Conservation (phyloP, 768 basidiomycete genomes). For the Coprinopsis cinerea region DNA sequence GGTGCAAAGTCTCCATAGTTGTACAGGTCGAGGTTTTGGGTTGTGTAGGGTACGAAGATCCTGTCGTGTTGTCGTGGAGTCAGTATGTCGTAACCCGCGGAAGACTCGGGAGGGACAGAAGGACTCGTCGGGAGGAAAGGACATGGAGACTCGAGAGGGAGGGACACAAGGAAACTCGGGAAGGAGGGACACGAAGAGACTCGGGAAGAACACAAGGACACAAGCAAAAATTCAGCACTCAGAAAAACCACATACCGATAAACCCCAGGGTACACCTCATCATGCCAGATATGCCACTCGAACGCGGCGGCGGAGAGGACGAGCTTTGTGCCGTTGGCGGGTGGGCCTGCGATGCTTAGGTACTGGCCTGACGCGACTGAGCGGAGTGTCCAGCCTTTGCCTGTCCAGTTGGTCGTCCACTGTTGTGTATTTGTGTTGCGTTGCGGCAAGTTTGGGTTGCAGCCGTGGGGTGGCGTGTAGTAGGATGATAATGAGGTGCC, state of each 20-base stretch:
- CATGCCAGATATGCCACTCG: slow-evolving; percentile 47
- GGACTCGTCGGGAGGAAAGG: too few relatives aligned
- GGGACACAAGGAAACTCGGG: too few relatives aligned
- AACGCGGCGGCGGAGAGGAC: slow-evolving; percentile 30
- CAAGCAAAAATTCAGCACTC: not conserved
- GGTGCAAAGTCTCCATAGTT: slow-evolving; percentile 37
- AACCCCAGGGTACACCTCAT: slow-evolving; percentile 28
- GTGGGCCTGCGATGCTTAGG: slow-evolving; percentile 33
- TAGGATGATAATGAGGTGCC: too few relatives aligned
- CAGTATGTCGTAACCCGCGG: not conserved
- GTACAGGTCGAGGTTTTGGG: slow-evolving; percentile 41
- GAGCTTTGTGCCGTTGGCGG: slow-evolving; percentile 34
- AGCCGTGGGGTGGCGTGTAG: too few relatives aligned
- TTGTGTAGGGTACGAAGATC: slow-evolving; percentile 39
- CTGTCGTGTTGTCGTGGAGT: slow-evolving; percentile 21
- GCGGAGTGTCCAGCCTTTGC: slow-evolving; percentile 36
- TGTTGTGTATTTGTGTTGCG: slow-evolving; percentile 21
- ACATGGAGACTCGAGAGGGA: too few relatives aligned
- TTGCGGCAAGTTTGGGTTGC: too few relatives aligned
- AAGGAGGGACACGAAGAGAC: too few relatives aligned
- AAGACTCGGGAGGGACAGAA: too few relatives aligned
- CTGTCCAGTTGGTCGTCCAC: slow-evolving; percentile 44
- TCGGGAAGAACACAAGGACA: too few relatives aligned
- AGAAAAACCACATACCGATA: slow-evolving; percentile 35
- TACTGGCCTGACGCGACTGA: slow-evolving; percentile 35